A percentile compares a stretch with the other conserved stretches of the same genome.
Evolutionary conservation across 2,329 filamentous ascomycete genomes (phyloP).

Genomic region (Rhinocladiella mackenziei): DNA sequence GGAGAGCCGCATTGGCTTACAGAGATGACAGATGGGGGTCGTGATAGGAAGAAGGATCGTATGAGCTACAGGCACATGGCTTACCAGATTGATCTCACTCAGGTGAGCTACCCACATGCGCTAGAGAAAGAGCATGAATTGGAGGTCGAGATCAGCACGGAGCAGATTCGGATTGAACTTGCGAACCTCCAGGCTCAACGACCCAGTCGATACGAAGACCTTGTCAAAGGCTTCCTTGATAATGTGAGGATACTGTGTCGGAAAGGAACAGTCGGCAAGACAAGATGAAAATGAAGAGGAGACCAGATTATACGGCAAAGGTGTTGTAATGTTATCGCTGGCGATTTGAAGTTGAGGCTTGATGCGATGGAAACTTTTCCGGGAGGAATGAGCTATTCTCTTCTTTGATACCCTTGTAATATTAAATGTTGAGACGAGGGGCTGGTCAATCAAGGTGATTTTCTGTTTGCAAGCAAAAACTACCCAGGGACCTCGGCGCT

Average conservation of each 20-base stretch:
- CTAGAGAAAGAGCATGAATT: constrained; percentile 45
- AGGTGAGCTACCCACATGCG: constrained; percentile 61
- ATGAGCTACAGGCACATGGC: constrained; percentile 83
- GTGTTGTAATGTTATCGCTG: no score
- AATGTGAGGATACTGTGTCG: constrained; percentile 46
- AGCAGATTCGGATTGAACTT: constrained; percentile 44
- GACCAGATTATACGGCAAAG: no score
- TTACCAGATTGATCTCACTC: constrained; percentile 89
- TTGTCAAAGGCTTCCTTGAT: constrained; percentile 48
- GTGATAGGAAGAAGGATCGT: constrained; percentile 77
- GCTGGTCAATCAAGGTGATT: no score
- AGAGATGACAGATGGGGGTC: constrained; percentile 41
- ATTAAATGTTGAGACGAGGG: no score
- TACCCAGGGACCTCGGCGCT: no score
- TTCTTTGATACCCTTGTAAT: constrained; percentile 25
- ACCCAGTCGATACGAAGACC: constrained; percentile 42
- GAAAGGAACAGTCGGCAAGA: constrained; percentile 12
- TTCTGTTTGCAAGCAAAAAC: no score
- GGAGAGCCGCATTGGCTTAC: constrained; percentile 58
- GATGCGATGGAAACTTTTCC: constrained; percentile 1
- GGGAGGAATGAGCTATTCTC: not conserved
- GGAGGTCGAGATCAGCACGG: constrained; percentile 47
- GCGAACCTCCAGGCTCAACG: constrained; percentile 39
- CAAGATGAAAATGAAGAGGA: no score
- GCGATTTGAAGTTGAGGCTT: not conserved